Evolutionary conservation across 2,329 filamentous ascomycete genomes (phyloP).

Genomic region (Arachnomyces sp.): DNA sequence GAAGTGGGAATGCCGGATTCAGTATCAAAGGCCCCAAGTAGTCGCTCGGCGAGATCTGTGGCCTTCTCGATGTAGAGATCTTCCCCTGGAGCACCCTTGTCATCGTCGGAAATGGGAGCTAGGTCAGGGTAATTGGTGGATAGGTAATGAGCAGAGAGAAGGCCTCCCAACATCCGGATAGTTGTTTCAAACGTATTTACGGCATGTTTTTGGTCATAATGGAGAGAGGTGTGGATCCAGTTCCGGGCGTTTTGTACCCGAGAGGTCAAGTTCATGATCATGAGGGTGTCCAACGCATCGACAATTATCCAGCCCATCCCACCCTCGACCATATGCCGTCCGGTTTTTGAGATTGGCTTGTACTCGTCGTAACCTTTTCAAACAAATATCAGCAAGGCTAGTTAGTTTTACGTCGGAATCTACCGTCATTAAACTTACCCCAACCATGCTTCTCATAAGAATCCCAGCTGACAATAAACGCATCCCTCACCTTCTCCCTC

Average conservation of each 20-base stretch:
- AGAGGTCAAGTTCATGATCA: constrained; percentile 93
- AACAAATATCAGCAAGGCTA: constrained; percentile 18
- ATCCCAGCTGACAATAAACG: constrained; percentile 86
- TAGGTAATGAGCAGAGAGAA: constrained; percentile 92
- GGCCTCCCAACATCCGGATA: constrained; percentile 89
- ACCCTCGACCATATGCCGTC: constrained; percentile 74
- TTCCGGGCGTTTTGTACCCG: constrained; percentile 75
- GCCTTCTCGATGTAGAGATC: constrained; percentile 96
- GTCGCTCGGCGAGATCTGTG: constrained; percentile 78
- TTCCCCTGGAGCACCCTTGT: constrained; percentile 65
- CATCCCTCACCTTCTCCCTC: constrained; percentile 74
- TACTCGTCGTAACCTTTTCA: constrained; percentile 70
- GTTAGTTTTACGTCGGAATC: constrained; percentile 9
- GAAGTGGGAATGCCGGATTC: constrained; percentile 79
- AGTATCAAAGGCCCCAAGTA: constrained; percentile 82
- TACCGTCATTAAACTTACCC: constrained; percentile 52
- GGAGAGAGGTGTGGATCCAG: constrained; percentile 74
- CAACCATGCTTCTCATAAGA: constrained; percentile 88
- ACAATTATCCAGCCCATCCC: constrained; percentile 98
- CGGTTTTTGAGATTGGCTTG: constrained; percentile 69
- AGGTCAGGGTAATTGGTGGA: constrained; percentile 73
- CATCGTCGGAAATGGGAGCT: constrained; percentile 63
- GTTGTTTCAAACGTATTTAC: constrained; percentile 98
- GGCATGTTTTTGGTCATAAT: constrained; percentile 86
- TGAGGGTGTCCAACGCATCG: constrained; percentile 90